These are phyloP conservation scores for Backusella circina DNA, from an alignment of 192 early-diverging fungal genomes.

Conservation along the genomic window DNA sequence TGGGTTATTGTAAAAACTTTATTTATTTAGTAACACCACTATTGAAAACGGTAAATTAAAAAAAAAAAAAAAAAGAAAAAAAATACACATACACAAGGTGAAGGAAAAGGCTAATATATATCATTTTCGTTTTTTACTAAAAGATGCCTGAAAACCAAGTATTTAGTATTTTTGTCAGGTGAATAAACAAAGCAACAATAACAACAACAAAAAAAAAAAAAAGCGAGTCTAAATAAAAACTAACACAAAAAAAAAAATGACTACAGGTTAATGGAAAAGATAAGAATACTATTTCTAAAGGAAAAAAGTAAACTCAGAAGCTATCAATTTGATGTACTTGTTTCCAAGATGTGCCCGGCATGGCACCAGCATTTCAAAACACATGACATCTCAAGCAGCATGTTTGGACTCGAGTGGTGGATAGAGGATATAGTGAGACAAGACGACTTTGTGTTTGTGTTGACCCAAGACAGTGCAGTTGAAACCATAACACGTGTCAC, in stretches of 20 bases:
- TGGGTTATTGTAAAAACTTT: constrained; percentile 97
- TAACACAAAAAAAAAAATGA: constrained; percentile 89
- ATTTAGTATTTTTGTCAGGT: constrained; percentile 85
- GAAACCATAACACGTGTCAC: constrained; percentile 67
- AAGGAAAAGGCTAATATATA: background rate
- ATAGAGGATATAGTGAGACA: background rate
- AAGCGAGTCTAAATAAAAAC: constrained; percentile 38
- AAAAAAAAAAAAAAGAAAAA: background rate
- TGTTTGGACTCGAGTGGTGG: background rate
- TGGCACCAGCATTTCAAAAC: background rate
- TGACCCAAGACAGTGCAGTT: constrained; percentile 61
- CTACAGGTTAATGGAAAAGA: constrained; percentile 79
- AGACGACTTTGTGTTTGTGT: background rate
- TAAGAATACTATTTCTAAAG: constrained; percentile 40
- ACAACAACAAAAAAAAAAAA: background rate
- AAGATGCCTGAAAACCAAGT: constrained; percentile 92
- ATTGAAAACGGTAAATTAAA: constrained; percentile 70
- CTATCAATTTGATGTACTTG: constrained; percentile 72
- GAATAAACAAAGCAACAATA: background rate
- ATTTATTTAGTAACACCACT: constrained; percentile 90
- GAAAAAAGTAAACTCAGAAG: constrained; percentile 63
- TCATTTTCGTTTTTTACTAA: background rate
- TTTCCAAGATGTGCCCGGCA: background rate
- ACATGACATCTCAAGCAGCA: background rate
- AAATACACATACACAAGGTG: background rate